Evolutionary conservation across 768 basidiomycete species (phyloP).

Genomic region (Auricularia heimuer): DNA sequence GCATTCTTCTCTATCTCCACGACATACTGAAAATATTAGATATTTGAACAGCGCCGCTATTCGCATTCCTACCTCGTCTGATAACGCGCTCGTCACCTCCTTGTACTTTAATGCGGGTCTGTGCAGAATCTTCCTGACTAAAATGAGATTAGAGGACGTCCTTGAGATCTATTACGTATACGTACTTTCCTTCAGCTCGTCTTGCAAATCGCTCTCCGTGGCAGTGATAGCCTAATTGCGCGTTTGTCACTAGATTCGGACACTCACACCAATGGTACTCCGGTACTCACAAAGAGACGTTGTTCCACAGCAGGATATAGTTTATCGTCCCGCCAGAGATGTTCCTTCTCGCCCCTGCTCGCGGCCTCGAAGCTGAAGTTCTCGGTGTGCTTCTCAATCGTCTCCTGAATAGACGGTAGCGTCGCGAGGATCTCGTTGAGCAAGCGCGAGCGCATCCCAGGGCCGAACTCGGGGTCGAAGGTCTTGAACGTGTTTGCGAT

Average conservation of each 20-base stretch:
- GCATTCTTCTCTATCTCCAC: slow-evolving; percentile 64
- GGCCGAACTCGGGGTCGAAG: slow-evolving; percentile 31
- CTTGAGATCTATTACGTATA: slow-evolving; percentile 2
- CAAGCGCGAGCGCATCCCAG: slow-evolving; percentile 53
- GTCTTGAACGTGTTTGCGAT: slow-evolving; percentile 54
- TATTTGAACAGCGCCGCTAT: not conserved
- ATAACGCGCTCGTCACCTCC: slow-evolving; percentile 36
- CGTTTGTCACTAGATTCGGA: too few relatives aligned
- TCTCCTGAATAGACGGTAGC: slow-evolving; percentile 53
- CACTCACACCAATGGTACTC: too few relatives aligned
- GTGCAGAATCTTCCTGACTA: slow-evolving; percentile 64
- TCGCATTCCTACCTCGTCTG: slow-evolving; percentile 50
- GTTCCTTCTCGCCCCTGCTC: slow-evolving; percentile 51
- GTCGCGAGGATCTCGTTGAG: slow-evolving; percentile 61
- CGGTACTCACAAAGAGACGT: slow-evolving; percentile 4
- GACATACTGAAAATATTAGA: slow-evolving; percentile 47
- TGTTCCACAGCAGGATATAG: slow-evolving; percentile 53
- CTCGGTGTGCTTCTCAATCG: slow-evolving; percentile 42
- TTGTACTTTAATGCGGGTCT: slow-evolving; percentile 63
- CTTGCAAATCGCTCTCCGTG: slow-evolving; percentile 41
- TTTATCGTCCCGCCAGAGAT: slow-evolving; percentile 54
- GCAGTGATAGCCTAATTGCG: slow-evolving; percentile 8
- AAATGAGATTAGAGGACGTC: not conserved
- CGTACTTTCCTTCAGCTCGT: slow-evolving; percentile 61
- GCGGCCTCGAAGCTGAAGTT: slow-evolving; percentile 55